Evolutionary conservation across 805 yeast species (phyloP).

Genomic region (Hanseniaspora taiwanica): DNA sequence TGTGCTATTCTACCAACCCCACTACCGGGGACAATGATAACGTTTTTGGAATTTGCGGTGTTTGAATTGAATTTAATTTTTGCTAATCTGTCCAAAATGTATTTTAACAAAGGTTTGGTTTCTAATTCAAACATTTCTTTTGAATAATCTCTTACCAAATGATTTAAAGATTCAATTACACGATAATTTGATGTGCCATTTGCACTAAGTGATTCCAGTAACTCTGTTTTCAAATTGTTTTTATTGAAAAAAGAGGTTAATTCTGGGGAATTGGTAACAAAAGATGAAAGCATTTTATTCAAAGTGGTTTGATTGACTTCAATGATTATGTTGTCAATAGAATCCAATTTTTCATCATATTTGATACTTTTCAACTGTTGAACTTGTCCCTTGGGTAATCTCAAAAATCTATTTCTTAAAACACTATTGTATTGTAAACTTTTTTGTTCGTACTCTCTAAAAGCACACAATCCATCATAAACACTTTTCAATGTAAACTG

Average conservation of each 20-base stretch:
- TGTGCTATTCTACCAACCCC: slow-evolving; percentile 74
- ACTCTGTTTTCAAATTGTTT: background rate
- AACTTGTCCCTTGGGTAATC: slow-evolving; percentile 1
- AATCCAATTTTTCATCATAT: slow-evolving; percentile 2
- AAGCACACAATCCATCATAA: slow-evolving; percentile 1
- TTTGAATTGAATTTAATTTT: slow-evolving; percentile 6
- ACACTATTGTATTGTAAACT: slow-evolving; percentile 2
- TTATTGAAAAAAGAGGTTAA: no score
- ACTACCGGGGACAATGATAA: slow-evolving; percentile 72
- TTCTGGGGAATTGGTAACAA: background rate
- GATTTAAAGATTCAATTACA: slow-evolving; percentile 61
- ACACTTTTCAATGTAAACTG: background rate
- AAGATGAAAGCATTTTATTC: background rate
- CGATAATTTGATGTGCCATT: slow-evolving; percentile 20
- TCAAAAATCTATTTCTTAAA: slow-evolving; percentile 2
- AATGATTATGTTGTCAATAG: background rate
- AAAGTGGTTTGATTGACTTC: background rate
- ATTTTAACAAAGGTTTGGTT: slow-evolving; percentile 39
- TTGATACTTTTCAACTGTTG: background rate
- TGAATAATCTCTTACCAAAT: slow-evolving; percentile 71
- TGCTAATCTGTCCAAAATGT: slow-evolving; percentile 34
- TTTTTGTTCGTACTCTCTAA: slow-evolving; percentile 2
- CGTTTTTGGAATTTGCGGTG: slow-evolving; percentile 26
- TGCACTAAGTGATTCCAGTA: background rate
- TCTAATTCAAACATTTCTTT: slow-evolving; percentile 30